Evolutionary conservation across 345 rosid species (phyloP).

Genomic region (Crucihimalaya himalaica): DNA sequence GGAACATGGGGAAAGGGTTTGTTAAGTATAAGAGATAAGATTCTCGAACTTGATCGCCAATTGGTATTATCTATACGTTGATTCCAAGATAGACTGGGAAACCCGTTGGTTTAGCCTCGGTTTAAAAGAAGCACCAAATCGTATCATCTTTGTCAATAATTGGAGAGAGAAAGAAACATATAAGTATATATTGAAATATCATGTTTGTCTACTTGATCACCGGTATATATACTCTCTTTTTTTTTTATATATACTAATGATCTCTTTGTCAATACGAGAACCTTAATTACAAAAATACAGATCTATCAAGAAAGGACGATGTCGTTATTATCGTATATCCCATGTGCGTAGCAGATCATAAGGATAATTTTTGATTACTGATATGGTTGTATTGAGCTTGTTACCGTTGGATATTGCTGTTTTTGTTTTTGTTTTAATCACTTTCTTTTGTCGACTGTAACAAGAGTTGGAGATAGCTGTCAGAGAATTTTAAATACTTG

Average conservation of each 20-base stretch:
- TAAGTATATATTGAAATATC: background rate
- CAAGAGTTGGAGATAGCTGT: constrained; percentile 35
- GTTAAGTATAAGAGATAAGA: background rate
- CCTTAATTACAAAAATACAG: background rate
- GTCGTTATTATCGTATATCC: background rate
- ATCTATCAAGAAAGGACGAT: background rate
- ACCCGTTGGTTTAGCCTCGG: background rate
- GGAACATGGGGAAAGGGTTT: background rate
- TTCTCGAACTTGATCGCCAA: background rate
- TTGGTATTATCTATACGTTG: background rate
- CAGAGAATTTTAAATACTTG: background rate
- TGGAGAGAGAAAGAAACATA: constrained; percentile 2
- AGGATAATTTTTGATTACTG: background rate
- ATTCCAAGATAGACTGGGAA: background rate
- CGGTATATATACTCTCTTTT: background rate
- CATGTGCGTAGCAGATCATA: constrained; percentile 29
- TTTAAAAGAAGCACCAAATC: background rate
- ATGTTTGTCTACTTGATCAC: constrained; percentile 26
- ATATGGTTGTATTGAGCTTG: background rate
- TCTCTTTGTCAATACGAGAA: background rate
- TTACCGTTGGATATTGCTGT: constrained; percentile 21
- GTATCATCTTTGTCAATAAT: background rate
- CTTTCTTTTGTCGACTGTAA: background rate
- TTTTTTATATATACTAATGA: no score
- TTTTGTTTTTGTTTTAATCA: background rate